Conservation (phyloP, 371 early-diverging fungal species). For the Mucor piriformis region DNA sequence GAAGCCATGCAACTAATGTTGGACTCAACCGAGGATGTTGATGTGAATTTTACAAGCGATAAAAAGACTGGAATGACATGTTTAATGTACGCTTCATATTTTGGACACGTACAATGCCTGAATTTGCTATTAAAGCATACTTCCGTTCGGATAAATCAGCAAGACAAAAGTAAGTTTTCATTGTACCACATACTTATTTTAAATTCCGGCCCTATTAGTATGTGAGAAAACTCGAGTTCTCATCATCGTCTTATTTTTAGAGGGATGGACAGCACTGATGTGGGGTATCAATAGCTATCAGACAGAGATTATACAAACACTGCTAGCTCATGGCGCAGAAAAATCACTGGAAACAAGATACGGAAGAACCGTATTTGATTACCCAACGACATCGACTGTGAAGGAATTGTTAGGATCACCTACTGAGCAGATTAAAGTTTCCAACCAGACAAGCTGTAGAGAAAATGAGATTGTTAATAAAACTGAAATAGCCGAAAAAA, state of each 20-base stretch:
- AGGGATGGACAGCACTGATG: constrained; percentile 92
- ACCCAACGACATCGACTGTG: constrained; percentile 48
- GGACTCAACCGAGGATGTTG: not conserved
- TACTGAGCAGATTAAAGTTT: not conserved
- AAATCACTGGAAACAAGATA: constrained; percentile 56
- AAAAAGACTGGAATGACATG: constrained; percentile 14
- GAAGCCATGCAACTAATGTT: constrained; percentile 18
- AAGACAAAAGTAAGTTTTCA: constrained; percentile 29
- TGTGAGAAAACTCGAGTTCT: constrained; percentile 4
- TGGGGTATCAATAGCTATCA: constrained; percentile 88
- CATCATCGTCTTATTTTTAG: constrained; percentile 33
- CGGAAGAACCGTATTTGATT: constrained; percentile 74
- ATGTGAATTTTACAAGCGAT: constrained; percentile 11
- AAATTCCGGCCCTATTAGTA: not conserved
- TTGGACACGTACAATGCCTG: constrained; percentile 22
- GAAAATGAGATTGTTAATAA: not conserved
- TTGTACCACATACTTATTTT: constrained; percentile 11
- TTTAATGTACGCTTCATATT: constrained; percentile 30
- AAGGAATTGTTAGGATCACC: constrained; percentile 19
- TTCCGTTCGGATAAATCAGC: constrained; percentile 12
- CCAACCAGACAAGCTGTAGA: not conserved
- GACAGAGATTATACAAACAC: constrained; percentile 59
- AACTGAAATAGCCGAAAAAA: not conserved
- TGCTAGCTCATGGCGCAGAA: constrained; percentile 76
- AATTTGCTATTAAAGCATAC: constrained; percentile 17